phyloP scores from a whole-genome alignment of 345 rosid genomes.

The Eucalyptus marginata region DNA sequence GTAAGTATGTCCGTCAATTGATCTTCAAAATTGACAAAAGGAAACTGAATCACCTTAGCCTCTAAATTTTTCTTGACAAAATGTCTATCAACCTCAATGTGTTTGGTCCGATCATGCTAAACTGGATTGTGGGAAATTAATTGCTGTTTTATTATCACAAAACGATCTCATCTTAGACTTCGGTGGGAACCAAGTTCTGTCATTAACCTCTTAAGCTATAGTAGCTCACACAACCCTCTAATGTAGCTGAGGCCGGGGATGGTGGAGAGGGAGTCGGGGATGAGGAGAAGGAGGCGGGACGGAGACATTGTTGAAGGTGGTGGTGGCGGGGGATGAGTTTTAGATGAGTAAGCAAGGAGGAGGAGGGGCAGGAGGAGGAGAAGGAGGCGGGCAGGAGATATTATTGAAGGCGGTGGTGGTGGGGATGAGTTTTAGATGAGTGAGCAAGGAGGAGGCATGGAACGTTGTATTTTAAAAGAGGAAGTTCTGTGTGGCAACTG shows the following conservation, averaged over 20 bases:
- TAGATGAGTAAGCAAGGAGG: background rate
- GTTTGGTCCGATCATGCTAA: accelerated
- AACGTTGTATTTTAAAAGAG: background rate
- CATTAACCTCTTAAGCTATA: background rate
- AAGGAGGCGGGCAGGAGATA: background rate
- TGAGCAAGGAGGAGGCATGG: background rate
- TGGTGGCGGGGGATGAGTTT: background rate
- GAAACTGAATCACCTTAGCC: background rate
- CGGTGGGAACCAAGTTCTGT: background rate
- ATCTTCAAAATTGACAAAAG: background rate
- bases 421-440: background rate
- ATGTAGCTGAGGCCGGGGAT: no score
- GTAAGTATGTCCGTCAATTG: background rate
- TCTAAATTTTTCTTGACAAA: background rate
- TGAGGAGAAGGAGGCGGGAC: no score
- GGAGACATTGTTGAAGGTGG: no score
- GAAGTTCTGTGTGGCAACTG: background rate
- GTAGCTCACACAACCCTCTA: background rate
- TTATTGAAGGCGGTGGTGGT: background rate
- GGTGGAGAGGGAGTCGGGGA: no score
- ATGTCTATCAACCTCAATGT: background rate
- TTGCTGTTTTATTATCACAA: background rate
- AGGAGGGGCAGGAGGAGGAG: background rate
- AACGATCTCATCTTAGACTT: background rate
- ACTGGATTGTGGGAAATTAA: background rate